Conservation (phyloP, 352 stramenopile genomes). For the Pythium biforme region DNA sequence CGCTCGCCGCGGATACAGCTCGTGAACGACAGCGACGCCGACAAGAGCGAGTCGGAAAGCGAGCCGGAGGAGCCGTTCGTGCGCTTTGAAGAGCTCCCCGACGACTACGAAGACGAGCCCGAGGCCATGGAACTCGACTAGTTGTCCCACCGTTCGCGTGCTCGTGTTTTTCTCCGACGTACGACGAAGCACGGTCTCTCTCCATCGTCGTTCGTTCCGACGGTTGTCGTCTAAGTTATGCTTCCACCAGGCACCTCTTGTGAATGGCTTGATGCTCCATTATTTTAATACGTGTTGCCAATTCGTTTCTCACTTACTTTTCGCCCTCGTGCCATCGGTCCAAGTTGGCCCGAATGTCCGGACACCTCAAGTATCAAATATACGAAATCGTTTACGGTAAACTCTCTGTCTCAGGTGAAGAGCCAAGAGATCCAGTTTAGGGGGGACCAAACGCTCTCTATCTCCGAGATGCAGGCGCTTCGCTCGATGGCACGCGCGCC, state of each 20-base stretch:
- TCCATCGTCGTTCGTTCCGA: background rate
- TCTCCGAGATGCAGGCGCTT: conserved; percentile 14
- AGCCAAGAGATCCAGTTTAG: conserved; percentile 17
- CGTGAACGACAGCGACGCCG: conserved; percentile 42
- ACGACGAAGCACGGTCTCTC: too few species aligned
- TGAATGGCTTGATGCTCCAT: background rate
- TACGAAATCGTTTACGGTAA: conserved; percentile 4
- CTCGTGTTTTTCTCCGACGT: too few species aligned
- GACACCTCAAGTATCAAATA: background rate
- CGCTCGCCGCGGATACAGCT: conserved; percentile 46
- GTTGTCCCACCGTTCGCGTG: too few species aligned
- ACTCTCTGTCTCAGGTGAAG: conserved; percentile 4
- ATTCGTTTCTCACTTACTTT: conserved; percentile 1
- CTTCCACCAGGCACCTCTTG: background rate
- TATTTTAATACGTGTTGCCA: conserved; percentile 2
- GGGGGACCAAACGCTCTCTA: too few species aligned
- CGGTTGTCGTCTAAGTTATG: conserved; percentile 1
- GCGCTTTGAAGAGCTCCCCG: conserved; percentile 68
- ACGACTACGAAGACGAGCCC: conserved; percentile 48
- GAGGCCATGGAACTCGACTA: conserved; percentile 77
- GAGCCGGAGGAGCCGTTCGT: conserved; percentile 41
- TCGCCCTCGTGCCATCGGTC: too few species aligned
- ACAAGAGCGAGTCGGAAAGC: conserved; percentile 20
- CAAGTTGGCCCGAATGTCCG: too few species aligned
- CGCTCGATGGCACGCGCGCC: conserved; percentile 14